Base-by-base conservation (phyloP, 2,329 filamentous ascomycete species). In the Colletotrichum sp. region DNA sequence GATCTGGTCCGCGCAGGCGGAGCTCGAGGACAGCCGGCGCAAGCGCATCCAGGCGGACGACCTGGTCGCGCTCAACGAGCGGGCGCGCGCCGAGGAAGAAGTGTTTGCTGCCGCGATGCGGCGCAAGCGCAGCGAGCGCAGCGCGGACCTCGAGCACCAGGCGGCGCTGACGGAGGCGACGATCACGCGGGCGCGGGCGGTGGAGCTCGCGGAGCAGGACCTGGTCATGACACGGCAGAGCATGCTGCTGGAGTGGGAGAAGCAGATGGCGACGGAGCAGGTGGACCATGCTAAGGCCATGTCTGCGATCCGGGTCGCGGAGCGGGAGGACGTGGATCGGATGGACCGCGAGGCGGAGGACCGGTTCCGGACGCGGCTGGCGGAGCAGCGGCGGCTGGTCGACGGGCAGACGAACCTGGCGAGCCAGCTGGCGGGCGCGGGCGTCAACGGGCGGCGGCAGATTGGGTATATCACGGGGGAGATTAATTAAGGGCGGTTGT, bases 401-500 rank as follows among this genome's bases (percentile, higher is more conserved):
- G 86, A 89, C 62, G 85, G 85, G 63, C 86, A 88, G 83, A 83
- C 80, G 64, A 76, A 78, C 49, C 81, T 88, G 9, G 86, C 86
- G 21, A 81, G 81, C 44, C 84, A 82, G 71, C 78, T 87, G 57
- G 80, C 82, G 6, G 78, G 72, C 39, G 78, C 78, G 21, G 82
- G 82, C 32, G 82, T 83, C 8, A 82, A 82, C n/a, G 82, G 81
- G 57, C 82, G 88, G 79, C 85, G 87, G 77, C 89, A 90, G 84
- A 89, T 91, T 83, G 90, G 90, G n/a, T 92, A 87, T 78, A 86
- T 92, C 36, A 88, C 88, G 62, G 86, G 86, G 64, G 90, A 91
- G 83, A 74, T 91, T 80, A 86, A 87, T 76, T 89, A 80, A 80
- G 55, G 7, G 24, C 36, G 5, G 12, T 3, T 1, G 36, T 8